These are phyloP conservation scores for Gaultheria prostrata DNA, from an alignment of 148 eudicot genomes.

Conservation along the genomic window DNA sequence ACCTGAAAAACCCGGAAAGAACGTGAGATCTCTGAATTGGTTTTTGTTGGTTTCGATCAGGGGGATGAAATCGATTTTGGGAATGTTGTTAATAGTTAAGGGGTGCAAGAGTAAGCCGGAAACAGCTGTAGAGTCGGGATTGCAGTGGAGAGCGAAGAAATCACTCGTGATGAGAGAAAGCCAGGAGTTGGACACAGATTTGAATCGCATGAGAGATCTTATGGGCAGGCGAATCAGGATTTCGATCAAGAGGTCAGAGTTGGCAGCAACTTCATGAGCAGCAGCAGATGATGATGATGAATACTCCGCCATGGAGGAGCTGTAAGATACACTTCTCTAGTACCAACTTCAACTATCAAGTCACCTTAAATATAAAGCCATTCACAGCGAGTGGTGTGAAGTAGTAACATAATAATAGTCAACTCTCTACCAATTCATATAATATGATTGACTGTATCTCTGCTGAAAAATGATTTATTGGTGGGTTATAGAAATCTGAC, in stretches of 20 bases:
- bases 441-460: too few relatives aligned
- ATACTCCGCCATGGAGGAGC: too few relatives aligned
- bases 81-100: neutral
- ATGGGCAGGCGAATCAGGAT: constrained; percentile 18
- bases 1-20: neutral
- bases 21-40: neutral
- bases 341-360: too few relatives aligned
- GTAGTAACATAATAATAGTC: too few relatives aligned
- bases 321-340: too few relatives aligned
- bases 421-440: too few relatives aligned
- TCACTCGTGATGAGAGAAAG: constrained; percentile 12
- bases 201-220: constrained; percentile 5
- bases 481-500: too few relatives aligned
- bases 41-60: too few relatives aligned
- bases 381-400: too few relatives aligned
- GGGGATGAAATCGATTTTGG: neutral
- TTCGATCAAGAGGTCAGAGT: constrained; percentile 12
- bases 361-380: too few relatives aligned
- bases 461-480: too few relatives aligned
- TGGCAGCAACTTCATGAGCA: neutral
- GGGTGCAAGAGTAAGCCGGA: neutral
- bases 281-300: neutral
- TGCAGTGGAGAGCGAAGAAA: neutral
- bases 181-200: constrained; percentile 20
- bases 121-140: neutral